Percentiles rank a stretch among this genome's conserved stretches.
phyloP scores from a whole-genome alignment of 106 monocot species.

The Agapanthus africanus region DNA sequence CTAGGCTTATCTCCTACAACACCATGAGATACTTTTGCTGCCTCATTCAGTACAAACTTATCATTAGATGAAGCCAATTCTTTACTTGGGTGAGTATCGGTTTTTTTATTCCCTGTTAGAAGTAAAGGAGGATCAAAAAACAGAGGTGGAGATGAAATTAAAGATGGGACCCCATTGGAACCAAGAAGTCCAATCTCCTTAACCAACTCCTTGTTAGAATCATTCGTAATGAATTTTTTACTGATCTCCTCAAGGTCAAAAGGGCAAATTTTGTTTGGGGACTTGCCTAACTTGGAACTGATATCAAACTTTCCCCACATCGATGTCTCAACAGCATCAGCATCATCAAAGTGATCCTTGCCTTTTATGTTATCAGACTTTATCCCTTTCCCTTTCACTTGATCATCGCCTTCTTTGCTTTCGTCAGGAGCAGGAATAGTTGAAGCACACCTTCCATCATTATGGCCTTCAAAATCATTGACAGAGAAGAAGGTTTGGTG shows the following conservation, averaged over 20 bases:
- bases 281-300: slow-evolving; percentile 20
- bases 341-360: slow-evolving; percentile 33
- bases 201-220: slow-evolving; percentile 72
- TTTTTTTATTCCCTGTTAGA: slow-evolving; percentile 13
- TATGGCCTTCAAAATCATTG: slow-evolving; percentile 56
- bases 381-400: slow-evolving; percentile 29
- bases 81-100: slow-evolving; percentile 5
- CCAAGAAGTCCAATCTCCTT: slow-evolving; percentile 87
- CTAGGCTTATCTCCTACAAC: not conserved
- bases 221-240: slow-evolving; percentile 48
- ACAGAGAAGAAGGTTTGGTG: slow-evolving; percentile 59
- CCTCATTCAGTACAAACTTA: slow-evolving; percentile 15
- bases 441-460: slow-evolving; percentile 50
- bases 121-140: slow-evolving; percentile 32
- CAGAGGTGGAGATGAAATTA: slow-evolving; percentile 26
- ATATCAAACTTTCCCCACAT: slow-evolving; percentile 29
- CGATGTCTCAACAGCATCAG: slow-evolving; percentile 18
- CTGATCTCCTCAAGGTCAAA: slow-evolving; percentile 65
- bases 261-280: slow-evolving; percentile 51
- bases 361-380: slow-evolving; percentile 31
- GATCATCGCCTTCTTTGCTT: slow-evolving; percentile 38
- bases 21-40: not conserved
- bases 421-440: slow-evolving; percentile 31
- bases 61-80: slow-evolving; percentile 21
- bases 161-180: slow-evolving; percentile 58